A percentile compares a stretch with the other conserved stretches of the same genome.
These are phyloP conservation scores for Rhododendron mucronatum DNA, from an alignment of 148 eudicot species.

Conservation along the genomic window DNA sequence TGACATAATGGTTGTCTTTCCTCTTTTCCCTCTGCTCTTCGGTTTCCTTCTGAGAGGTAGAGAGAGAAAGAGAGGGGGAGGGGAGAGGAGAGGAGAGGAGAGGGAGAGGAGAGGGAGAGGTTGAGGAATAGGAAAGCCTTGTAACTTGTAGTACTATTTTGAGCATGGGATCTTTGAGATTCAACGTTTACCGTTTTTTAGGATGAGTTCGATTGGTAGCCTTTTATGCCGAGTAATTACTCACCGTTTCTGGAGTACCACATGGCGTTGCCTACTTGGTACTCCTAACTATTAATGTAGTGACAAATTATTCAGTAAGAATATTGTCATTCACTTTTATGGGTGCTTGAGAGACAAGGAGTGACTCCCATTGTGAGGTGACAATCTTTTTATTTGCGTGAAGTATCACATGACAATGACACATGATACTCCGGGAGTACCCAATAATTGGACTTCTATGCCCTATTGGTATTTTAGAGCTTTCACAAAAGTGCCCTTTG, in stretches of 20 bases:
- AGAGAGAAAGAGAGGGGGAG: not conserved
- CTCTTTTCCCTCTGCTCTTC: not conserved
- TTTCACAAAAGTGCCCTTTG: slow-evolving; percentile 6
- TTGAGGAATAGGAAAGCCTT: not conserved
- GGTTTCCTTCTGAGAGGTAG: not conserved
- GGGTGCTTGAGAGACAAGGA: too few relatives aligned
- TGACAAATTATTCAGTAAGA: too few relatives aligned
- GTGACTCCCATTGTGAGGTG: too few relatives aligned
- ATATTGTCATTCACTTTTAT: too few relatives aligned
- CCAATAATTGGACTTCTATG: not conserved
- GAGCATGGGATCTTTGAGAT: not conserved
- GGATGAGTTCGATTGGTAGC: not conserved
- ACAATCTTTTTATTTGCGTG: too few relatives aligned
- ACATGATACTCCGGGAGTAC: too few relatives aligned
- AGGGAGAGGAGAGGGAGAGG: not conserved
- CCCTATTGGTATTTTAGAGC: not conserved
- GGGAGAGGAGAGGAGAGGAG: not conserved
- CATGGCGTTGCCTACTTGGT: too few relatives aligned
- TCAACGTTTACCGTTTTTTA: not conserved
- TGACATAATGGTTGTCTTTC: slow-evolving; percentile 1
- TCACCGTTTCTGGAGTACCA: too few relatives aligned
- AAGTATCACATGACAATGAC: too few relatives aligned
- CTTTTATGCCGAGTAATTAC: too few relatives aligned
- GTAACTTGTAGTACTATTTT: not conserved
- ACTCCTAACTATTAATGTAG: too few relatives aligned